Conservation (phyloP, 1,139 yeast species). For the Protomyces inundatus region DNA sequence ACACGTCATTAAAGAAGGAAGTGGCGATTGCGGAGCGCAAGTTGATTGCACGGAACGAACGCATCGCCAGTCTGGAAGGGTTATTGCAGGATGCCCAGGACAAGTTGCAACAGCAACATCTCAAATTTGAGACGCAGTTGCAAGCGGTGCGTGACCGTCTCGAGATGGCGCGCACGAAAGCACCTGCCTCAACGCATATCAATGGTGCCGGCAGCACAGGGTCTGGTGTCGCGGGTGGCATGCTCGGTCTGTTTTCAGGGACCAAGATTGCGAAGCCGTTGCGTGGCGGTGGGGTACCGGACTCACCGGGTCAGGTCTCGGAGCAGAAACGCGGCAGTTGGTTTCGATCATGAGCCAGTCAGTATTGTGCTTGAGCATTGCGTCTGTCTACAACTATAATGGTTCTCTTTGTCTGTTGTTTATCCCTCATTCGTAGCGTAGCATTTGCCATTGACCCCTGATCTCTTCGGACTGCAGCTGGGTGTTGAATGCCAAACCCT, state of each 20-base stretch:
- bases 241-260: neutral
- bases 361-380: too few relatives aligned
- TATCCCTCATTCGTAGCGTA: too few relatives aligned
- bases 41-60: conserved; percentile 54
- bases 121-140: conserved; percentile 52
- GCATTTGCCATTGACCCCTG: too few relatives aligned
- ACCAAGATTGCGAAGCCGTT: conserved; percentile 59
- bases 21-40: conserved; percentile 54
- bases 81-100: conserved; percentile 51
- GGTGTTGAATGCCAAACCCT: too few relatives aligned
- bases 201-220: neutral
- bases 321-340: neutral
- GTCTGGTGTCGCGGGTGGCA: neutral
- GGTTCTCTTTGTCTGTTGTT: too few relatives aligned
- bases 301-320: neutral
- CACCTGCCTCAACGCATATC: conserved; percentile 9
- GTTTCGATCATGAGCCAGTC: neutral
- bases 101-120: conserved; percentile 49
- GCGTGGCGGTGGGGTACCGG: conserved; percentile 48
- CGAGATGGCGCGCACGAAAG: conserved; percentile 30
- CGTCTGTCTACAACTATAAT: too few relatives aligned
- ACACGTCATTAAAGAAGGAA: conserved; percentile 44
- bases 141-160: conserved; percentile 46
- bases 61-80: conserved; percentile 53
- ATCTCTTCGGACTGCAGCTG: too few relatives aligned